A percentile compares a stretch with the other conserved stretches of the same genome.
These are phyloP conservation scores for Neurospora sp. DNA, from an alignment of 495 filamentous ascomycete genomes.

Conservation along the genomic window DNA sequence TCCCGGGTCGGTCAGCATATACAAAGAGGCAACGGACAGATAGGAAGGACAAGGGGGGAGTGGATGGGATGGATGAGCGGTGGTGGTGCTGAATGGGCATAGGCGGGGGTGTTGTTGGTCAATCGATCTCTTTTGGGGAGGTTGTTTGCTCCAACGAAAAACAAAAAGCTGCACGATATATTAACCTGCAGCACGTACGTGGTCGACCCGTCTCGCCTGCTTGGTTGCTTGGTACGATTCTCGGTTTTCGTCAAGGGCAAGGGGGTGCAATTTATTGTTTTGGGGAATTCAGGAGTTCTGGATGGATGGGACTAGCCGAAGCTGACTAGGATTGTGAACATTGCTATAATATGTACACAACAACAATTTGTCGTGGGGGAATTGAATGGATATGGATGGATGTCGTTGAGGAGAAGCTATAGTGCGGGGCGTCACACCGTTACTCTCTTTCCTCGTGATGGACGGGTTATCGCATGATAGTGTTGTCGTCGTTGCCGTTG, in stretches of 20 bases:
- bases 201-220: background rate
- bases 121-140: background rate
- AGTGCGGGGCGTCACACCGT: background rate
- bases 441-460: background rate
- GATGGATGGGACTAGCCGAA: background rate
- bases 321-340: background rate
- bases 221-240: background rate
- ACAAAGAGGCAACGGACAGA: background rate
- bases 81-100: background rate
- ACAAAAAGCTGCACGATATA: slow-evolving; percentile 14
- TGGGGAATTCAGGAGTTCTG: background rate
- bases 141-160: slow-evolving; percentile 9
- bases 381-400: background rate
- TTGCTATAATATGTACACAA: background rate
- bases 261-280: background rate
- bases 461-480: background rate
- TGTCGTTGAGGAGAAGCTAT: background rate
- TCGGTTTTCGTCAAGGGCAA: background rate
- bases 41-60: background rate
- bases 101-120: slow-evolving; percentile 2
- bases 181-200: slow-evolving; percentile 9
- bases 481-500: background rate
- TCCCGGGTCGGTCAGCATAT: background rate
- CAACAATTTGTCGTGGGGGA: background rate
- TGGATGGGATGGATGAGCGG: background rate